Conservation (phyloP, 202 grass and related monocot genomes). For the Tripidium arundinaceum region DNA sequence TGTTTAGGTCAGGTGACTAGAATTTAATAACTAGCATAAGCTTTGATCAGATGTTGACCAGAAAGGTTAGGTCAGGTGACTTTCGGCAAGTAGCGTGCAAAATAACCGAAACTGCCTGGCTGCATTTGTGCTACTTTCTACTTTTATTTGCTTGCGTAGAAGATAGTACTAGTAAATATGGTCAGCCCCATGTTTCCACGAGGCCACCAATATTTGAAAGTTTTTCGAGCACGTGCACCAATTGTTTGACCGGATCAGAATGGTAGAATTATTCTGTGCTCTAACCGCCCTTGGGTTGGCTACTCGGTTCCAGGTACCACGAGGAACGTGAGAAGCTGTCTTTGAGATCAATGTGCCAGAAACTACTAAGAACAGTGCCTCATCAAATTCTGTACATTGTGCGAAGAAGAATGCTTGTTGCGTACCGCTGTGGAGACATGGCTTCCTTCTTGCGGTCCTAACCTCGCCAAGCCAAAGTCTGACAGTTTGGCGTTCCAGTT, state of each 20-base stretch:
- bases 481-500: conserved; percentile 97
- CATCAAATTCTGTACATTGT: not conserved
- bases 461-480: conserved; percentile 89
- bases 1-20: too few species aligned
- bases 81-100: conserved; percentile 11
- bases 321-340: not conserved
- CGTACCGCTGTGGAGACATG: conserved; percentile 93
- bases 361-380: not conserved
- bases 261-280: not conserved
- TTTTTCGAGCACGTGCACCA: conserved; percentile 2
- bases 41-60: too few species aligned
- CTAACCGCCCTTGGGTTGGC: not conserved
- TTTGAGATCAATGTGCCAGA: not conserved
- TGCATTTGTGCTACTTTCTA: not conserved
- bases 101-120: conserved; percentile 11
- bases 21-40: too few species aligned
- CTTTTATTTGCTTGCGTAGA: conserved; percentile 6
- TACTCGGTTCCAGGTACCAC: not conserved
- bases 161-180: not conserved
- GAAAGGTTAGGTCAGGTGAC: not conserved
- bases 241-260: conserved; percentile 15
- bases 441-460: conserved; percentile 69
- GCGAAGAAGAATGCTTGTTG: not conserved
- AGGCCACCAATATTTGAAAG: conserved; percentile 17
- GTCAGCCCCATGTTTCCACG: conserved; percentile 23